Conservation (phyloP, 805 yeast genomes). For the Yarrowia deformans region DNA sequence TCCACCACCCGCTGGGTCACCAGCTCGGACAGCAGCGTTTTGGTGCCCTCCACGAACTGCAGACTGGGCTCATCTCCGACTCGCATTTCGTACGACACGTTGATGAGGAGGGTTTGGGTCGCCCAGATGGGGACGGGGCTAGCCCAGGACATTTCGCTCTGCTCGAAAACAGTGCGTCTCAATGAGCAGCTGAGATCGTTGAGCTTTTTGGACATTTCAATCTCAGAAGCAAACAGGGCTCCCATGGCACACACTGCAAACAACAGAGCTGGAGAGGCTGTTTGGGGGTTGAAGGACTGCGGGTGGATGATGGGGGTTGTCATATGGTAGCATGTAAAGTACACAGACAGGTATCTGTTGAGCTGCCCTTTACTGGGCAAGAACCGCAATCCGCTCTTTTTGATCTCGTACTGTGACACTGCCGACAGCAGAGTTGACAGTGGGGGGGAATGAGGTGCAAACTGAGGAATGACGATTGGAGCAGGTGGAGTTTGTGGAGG, state of each 20-base stretch:
- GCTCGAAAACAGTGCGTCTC: constrained; percentile 42
- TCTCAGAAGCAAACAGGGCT: constrained; percentile 47
- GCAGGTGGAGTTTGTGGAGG: constrained; percentile 30
- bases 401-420: constrained; percentile 42
- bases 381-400: constrained; percentile 40
- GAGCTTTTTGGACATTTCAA: constrained; percentile 46
- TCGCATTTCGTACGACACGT: constrained; percentile 48
- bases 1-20: constrained; percentile 41
- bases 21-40: constrained; percentile 43
- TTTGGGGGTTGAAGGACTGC: constrained; percentile 48
- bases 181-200: constrained; percentile 47
- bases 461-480: constrained; percentile 9
- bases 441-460: constrained; percentile 40
- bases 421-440: constrained; percentile 42
- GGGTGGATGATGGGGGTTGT: constrained; percentile 50
- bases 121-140: constrained; percentile 48
- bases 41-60: constrained; percentile 46
- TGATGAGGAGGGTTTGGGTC: constrained; percentile 46
- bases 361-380: constrained; percentile 46
- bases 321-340: constrained; percentile 50
- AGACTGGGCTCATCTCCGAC: constrained; percentile 48
- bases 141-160: constrained; percentile 45
- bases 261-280: constrained; percentile 48
- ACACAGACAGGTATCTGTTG: constrained; percentile 48
- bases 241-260: constrained; percentile 51